phyloP scores from a whole-genome alignment of 495 filamentous ascomycete genomes.

The Cercophora newfieldiana region DNA sequence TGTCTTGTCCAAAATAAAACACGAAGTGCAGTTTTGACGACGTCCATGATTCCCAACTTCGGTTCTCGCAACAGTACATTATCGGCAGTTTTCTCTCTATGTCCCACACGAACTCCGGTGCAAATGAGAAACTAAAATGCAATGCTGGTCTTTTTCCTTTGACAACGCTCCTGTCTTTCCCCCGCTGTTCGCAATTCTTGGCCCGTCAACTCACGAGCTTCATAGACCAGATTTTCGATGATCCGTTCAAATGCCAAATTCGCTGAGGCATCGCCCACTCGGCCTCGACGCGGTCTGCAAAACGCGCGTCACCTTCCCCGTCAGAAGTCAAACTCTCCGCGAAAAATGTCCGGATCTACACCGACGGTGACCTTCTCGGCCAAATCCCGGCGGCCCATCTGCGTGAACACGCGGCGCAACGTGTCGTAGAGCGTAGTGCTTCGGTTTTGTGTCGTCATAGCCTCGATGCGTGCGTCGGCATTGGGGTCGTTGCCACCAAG shows the following conservation, averaged over 20 bases:
- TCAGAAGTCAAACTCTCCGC: slow-evolving; percentile 60
- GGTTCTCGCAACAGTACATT: neutral
- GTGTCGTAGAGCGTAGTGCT: slow-evolving; percentile 97
- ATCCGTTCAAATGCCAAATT: slow-evolving; percentile 24
- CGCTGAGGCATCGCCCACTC: neutral
- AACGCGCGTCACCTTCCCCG: slow-evolving; percentile 26
- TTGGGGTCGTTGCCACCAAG: slow-evolving; percentile 58
- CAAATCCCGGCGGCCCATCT: slow-evolving; percentile 89
- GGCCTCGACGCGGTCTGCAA: neutral
- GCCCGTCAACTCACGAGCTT: neutral
- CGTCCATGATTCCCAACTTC: neutral
- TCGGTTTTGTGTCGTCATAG: slow-evolving; percentile 86
- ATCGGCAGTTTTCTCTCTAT: neutral
- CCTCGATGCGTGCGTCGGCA: slow-evolving; percentile 67
- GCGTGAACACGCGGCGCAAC: slow-evolving; percentile 83
- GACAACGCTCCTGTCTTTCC: neutral
- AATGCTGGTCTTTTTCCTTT: neutral
- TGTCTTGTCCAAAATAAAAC: neutral
- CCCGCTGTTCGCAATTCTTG: neutral
- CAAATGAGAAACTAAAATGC: neutral
- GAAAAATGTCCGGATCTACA: slow-evolving; percentile 88
- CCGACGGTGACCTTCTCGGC: slow-evolving; percentile 81
- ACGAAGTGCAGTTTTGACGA: neutral
- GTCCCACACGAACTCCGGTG: neutral
- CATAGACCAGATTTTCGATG: slow-evolving; percentile 19